Evolutionary conservation across 805 yeast genomes (phyloP), one percentile per base, ranked within the genome.

Genomic region (Ogataea wickerhamii): DNA sequence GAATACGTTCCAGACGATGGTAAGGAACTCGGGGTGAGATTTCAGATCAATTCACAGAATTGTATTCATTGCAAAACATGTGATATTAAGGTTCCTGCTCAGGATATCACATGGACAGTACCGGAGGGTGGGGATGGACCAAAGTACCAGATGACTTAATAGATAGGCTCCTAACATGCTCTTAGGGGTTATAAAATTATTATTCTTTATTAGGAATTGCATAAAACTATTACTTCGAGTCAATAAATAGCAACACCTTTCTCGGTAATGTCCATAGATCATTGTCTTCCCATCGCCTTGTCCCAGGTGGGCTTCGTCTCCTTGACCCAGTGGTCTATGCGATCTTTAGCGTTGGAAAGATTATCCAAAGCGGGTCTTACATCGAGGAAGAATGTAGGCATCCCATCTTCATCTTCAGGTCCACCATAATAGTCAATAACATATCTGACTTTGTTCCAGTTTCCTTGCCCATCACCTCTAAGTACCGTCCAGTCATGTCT

Each of bases 91-190:
- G 94, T 83, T 7, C 98, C 98, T 6, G 73, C 87, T 1, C 96
- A 91, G 64, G 96, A 89, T 57, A 93, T 93, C 45, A 73, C 77
- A 57, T 93, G 98, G 98, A 76, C 80, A 10, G 96, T 87, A n/a
- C 98, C 98, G 6, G 98, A 93, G 68, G 98, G 98, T 44, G 97
- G 98, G 21, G 98, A 85, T 61, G 98, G 98, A 11, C 98, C 98
- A 40, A 93, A 93, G 63, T 93, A 93, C 61, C 81, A 82, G 60
- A 77, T 87, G 81, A 82, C 95, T 5, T 61, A 37, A 43, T 22
- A n/a, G n/a, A n/a, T n/a, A n/a, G n/a, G n/a, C n/a, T n/a, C n/a
- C n/a, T n/a, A n/a, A n/a, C n/a, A n/a, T n/a, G n/a, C n/a, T n/a
- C n/a, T n/a, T n/a, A n/a, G n/a, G n/a, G n/a, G n/a, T n/a, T n/a